Conservation (phyloP, 768 basidiomycete species). For the Gloeophyllum trabeum region DNA sequence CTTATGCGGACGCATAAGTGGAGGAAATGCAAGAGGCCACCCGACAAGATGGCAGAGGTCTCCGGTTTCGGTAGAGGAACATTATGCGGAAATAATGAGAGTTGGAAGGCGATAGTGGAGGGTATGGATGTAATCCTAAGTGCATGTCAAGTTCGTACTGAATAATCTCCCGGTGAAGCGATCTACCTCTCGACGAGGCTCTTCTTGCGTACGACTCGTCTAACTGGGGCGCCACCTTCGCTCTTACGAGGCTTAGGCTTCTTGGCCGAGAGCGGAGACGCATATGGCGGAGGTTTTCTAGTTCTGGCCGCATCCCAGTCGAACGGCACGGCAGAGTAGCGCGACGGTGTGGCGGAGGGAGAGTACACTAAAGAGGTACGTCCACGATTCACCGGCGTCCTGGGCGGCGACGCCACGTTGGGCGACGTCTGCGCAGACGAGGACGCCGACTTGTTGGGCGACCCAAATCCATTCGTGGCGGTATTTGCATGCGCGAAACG, state of each 20-base stretch:
- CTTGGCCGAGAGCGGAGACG: conserved; percentile 39
- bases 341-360: conserved; percentile 56
- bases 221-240: conserved; percentile 30
- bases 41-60: conserved; percentile 56
- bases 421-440: conserved; percentile 22
- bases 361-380: conserved; percentile 41
- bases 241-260: conserved; percentile 30
- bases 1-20: conserved; percentile 57
- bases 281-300: conserved; percentile 61
- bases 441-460: conserved; percentile 7
- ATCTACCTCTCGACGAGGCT: conserved; percentile 49
- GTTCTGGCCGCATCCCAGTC: conserved; percentile 83
- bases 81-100: conserved; percentile 78
- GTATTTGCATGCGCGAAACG: conserved; percentile 45
- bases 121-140: conserved; percentile 53
- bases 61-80: conserved; percentile 59
- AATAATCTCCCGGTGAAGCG: not conserved
- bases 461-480: conserved; percentile 22
- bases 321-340: conserved; percentile 68
- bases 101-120: conserved; percentile 63
- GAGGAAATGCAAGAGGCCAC: conserved; percentile 51
- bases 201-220: conserved; percentile 53
- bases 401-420: conserved; percentile 20
- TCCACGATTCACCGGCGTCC: conserved; percentile 33
- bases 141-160: conserved; percentile 5